Base-by-base conservation (phyloP, 2,329 filamentous ascomycete genomes). In the Diaporthe eres region DNA sequence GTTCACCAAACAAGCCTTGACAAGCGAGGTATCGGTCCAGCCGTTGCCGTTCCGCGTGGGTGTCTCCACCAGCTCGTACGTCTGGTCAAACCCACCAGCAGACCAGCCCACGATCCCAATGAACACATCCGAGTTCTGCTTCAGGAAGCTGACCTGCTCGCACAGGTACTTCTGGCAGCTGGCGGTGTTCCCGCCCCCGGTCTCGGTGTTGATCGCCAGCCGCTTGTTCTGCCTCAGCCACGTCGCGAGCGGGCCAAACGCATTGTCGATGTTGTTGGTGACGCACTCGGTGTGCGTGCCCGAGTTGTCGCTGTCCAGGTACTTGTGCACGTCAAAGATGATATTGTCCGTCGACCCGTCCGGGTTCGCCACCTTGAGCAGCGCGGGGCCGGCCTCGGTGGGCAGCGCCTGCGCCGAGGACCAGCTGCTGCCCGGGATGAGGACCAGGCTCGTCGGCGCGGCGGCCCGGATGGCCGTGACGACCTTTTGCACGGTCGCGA, bases 391-490 rank as follows among this genome's bases (percentile, higher is more conserved):
- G 15, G 87, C 88, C 4, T 88, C 88, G 5, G 82, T 85, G 17
- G 85, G 80, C 4, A 93, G 83, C 3, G 87, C 87, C 47, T 82
- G 85, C 5, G 88, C 89, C 61, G 85, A 87, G 9, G 89, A 87
- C 80, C 88, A 93, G 80, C 90, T 89, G 60, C 87, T 91, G 0
- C 92, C 92, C 0, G 92, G 90, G 2, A 93, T 86, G 6, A 93
- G 85, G 77, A 93, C 92, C 78, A 90, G 87, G 77, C 93, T 90
- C 22, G 83, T 84, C 0, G 86, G 88, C n/a, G 92, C 92, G 17
- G 91, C 92, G 3, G 90, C 88, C 42, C 92, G 89, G 78, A 94
- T 93, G 3, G 91, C 92, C 0, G 88, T 91, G 1, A 94, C 92
- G n/a, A 86, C 91, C 13, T 86, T 86, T 80, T 94, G 92, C 72